Conservation (phyloP, 805 yeast genomes). For the Barnettozyma sucrosica region DNA sequence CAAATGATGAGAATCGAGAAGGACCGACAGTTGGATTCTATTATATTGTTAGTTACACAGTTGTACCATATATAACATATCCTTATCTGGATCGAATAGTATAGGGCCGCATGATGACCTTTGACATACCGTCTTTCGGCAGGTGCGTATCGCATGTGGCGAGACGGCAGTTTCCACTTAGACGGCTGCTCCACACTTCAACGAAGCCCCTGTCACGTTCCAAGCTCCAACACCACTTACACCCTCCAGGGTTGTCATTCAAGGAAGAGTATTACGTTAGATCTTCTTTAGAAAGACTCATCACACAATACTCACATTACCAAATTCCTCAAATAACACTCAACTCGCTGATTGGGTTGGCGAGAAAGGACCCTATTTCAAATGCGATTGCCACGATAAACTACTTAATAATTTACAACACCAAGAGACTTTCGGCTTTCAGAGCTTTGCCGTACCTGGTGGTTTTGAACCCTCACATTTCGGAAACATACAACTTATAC, state of each 20-base stretch:
- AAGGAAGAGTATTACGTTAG: slow-evolving; percentile 51
- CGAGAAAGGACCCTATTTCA: slow-evolving; percentile 26
- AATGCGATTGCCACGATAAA: slow-evolving; percentile 50
- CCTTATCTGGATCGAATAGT: too few relatives aligned
- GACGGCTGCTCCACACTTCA: slow-evolving; percentile 5
- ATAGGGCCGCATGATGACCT: neutral
- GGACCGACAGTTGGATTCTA: too few relatives aligned
- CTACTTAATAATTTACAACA: slow-evolving; percentile 53
- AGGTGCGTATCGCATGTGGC: neutral
- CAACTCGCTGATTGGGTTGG: slow-evolving; percentile 42
- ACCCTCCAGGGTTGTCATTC: slow-evolving; percentile 28
- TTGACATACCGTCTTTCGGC: neutral
- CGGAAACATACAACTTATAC: slow-evolving; percentile 69
- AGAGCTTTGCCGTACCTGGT: slow-evolving; percentile 77
- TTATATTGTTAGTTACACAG: too few relatives aligned
- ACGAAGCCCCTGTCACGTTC: slow-evolving; percentile 8
- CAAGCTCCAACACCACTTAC: slow-evolving; percentile 19
- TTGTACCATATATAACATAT: too few relatives aligned
- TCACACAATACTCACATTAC: slow-evolving; percentile 48
- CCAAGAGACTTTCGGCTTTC: slow-evolving; percentile 65
- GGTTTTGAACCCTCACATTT: slow-evolving; percentile 80
- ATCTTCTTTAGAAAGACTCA: slow-evolving; percentile 51
- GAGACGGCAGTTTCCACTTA: neutral
- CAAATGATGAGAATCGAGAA: too few relatives aligned
- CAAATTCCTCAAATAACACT: slow-evolving; percentile 50